Percentiles rank a stretch among this genome's conserved stretches.
phyloP scores from a whole-genome alignment of 2,329 filamentous ascomycete species.

The Nemania serpens region DNA sequence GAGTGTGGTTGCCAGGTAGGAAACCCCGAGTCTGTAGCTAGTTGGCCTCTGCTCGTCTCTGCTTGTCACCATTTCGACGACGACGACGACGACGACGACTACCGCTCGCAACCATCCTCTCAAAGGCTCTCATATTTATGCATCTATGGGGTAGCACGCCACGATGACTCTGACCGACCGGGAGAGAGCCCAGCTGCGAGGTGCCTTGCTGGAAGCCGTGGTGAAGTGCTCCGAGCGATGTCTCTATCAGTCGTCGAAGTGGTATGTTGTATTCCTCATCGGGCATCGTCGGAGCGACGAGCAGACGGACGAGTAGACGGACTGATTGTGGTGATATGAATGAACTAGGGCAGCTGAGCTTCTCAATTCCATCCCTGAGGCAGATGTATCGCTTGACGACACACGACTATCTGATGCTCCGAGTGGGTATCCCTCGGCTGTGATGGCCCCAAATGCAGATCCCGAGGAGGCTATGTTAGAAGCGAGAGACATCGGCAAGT shows the following conservation, averaged over 20 bases:
- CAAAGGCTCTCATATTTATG: neutral
- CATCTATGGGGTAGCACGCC: constrained; percentile 22
- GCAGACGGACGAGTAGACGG: no score
- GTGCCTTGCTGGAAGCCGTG: constrained; percentile 80
- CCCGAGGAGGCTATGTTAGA: constrained; percentile 77
- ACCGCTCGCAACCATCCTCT: neutral
- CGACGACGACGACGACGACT: no score
- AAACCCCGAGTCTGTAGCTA: no score
- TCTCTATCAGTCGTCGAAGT: constrained; percentile 95
- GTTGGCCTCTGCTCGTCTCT: neutral
- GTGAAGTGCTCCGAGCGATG: constrained; percentile 93
- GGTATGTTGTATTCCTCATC: constrained; percentile 57
- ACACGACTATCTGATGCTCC: constrained; percentile 37
- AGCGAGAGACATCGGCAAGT: constrained; percentile 77
- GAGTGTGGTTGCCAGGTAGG: neutral
- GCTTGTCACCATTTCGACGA: no score
- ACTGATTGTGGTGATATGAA: constrained; percentile 15
- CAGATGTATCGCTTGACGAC: constrained; percentile 39
- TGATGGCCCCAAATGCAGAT: constrained; percentile 65
- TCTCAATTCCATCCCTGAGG: constrained; percentile 76
- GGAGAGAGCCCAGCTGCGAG: constrained; percentile 68
- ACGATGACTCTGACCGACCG: constrained; percentile 60
- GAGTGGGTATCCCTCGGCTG: constrained; percentile 52
- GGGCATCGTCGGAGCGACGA: neutral
- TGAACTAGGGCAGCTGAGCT: constrained; percentile 84